phyloP scores from a whole-genome alignment of 306 rosid genomes.

The Sicyos edulis region DNA sequence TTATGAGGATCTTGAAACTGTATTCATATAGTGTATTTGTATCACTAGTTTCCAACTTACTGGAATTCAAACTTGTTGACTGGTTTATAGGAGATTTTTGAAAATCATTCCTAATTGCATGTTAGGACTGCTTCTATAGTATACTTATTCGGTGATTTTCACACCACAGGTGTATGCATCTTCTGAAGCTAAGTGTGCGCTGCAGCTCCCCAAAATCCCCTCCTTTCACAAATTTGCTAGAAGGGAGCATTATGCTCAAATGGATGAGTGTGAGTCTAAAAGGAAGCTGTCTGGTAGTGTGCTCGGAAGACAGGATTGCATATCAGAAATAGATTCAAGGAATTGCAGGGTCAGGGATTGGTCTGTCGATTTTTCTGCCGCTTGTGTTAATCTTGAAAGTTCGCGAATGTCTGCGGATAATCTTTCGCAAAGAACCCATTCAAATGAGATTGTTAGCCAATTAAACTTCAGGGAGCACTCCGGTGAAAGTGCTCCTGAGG shows the following conservation, averaged over 20 bases:
- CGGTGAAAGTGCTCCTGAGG: conserved; percentile 91
- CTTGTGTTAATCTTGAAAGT: conserved; percentile 79
- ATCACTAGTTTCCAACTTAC: background rate
- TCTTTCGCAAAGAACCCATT: conserved; percentile 85
- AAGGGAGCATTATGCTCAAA: conserved; percentile 62
- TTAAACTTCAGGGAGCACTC: conserved; percentile 87
- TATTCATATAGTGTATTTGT: background rate
- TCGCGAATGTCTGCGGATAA: conserved; percentile 71
- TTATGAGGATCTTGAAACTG: conserved; percentile 8
- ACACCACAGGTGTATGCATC: conserved; percentile 82
- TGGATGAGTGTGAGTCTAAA: conserved; percentile 71
- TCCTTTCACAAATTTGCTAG: conserved; percentile 94
- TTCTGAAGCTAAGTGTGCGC: conserved; percentile 72
- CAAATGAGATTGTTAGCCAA: conserved; percentile 81
- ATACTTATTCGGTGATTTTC: conserved; percentile 24
- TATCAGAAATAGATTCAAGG: conserved; percentile 95
- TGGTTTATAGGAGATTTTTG: conserved; percentile 6
- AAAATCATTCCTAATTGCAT: conserved; percentile 18
- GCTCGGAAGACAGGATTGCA: conserved; percentile 86
- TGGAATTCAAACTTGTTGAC: background rate
- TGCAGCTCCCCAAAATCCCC: conserved; percentile 97
- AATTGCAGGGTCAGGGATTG: conserved; percentile 95
- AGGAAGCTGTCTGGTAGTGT: conserved; percentile 81
- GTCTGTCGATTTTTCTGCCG: conserved; percentile 94
- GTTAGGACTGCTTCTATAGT: conserved; percentile 8